Evolutionary conservation across 805 yeast genomes (phyloP), one percentile per base, ranked within the genome.

Genomic region (Teunomyces panamensis): DNA sequence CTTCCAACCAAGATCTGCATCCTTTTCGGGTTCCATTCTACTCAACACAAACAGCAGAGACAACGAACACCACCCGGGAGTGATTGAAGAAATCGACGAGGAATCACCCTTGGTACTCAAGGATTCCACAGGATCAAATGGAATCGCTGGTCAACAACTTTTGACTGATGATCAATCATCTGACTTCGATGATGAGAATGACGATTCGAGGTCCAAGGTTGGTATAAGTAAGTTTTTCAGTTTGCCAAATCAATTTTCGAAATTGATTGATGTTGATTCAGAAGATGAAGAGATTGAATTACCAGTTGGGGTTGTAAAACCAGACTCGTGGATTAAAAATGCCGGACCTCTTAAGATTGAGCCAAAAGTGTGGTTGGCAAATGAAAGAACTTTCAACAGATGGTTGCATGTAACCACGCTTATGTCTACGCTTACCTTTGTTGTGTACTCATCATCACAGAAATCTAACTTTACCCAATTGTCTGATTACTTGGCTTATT

Each of bases 351-450:
- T 90, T 47, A 90, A 87, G 68, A 91, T 94, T 49, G 99, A 94
- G 72, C 95, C 98, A 28, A 94, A 94, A 63, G 99, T 94, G 10
- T 94, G 98, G 97, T 77, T 94, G 54, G 99, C 99, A 27, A 94
- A 94, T 63, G 99, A 94, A 72, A 85, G 99, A 67, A 94, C 99
- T 3, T 92, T 91, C 72, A 85, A 89, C 74, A 81, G 95, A 67
- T 94, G 99, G 99, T 75, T 94, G 55, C 90, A 86, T 54, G 92
- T 92, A 17, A 87, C 96, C 10, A 82, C 95, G 0, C 73, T 94
- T 62, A 76, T 94, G 56, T 83, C 96, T 16, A 84, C 91, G 0
- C 71, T 94, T 58, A 89, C 98, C 0, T 90, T 91, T 61, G 77
- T 94, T 11, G 79, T 94, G 47, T 88, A 88, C 71, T 80, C 84